Conservation (phyloP, 805 yeast genomes). For the Vanderwaltozyma tropicalis region DNA sequence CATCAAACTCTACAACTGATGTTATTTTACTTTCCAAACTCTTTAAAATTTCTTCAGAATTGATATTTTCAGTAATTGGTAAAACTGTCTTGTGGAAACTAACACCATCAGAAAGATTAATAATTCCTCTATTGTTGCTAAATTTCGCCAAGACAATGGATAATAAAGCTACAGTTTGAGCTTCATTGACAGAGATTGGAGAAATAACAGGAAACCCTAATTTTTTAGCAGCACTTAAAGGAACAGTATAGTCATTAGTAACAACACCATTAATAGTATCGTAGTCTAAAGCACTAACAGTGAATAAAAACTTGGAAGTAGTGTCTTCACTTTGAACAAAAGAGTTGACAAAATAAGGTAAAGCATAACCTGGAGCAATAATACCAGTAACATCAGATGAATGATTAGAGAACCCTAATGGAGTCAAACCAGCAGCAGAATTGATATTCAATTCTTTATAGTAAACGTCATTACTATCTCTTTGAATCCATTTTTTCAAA, state of each 20-base stretch:
- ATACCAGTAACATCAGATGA: conserved; percentile 27
- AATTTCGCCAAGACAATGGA: conserved; percentile 51
- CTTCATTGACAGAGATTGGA: conserved; percentile 52
- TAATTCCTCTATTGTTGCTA: conserved; percentile 31
- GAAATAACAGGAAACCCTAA: conserved; percentile 60
- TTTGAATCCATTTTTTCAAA: conserved; percentile 46
- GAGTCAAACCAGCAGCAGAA: conserved; percentile 71
- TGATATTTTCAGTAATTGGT: conserved; percentile 10
- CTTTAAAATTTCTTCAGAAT: conserved; percentile 6
- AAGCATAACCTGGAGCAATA: conserved; percentile 56
- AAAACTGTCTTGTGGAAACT: conserved; percentile 26
- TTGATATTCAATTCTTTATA: conserved; percentile 51
- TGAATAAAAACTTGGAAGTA: conserved; percentile 51
- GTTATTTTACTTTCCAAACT: conserved; percentile 7
- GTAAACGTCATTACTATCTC: conserved; percentile 5
- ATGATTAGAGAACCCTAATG: conserved; percentile 53
- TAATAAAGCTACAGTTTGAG: conserved; percentile 56
- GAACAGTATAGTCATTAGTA: conserved; percentile 52
- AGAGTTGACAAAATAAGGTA: conserved; percentile 57
- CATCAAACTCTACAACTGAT: conserved; percentile 15
- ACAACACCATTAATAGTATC: conserved; percentile 42
- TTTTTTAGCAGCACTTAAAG: conserved; percentile 50
- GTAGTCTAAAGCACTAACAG: conserved; percentile 69
- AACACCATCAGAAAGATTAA: conserved; percentile 76
- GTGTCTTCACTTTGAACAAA: conserved; percentile 31